These are phyloP conservation scores for Aspergillus intermedius DNA, from an alignment of 2,329 filamentous ascomycete species.

Conservation along the genomic window DNA sequence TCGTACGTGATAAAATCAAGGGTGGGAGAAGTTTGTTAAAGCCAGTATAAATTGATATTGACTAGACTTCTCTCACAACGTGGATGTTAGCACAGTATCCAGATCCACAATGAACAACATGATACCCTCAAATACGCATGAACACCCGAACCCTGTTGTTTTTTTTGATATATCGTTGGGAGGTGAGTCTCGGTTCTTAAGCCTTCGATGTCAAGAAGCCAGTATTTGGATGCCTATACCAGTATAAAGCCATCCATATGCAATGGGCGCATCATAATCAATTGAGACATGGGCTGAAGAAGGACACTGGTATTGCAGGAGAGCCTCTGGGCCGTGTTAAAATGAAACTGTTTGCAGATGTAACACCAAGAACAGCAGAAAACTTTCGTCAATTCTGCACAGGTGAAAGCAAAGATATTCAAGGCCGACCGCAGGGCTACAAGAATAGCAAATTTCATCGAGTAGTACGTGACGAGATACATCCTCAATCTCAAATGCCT, in stretches of 20 bases:
- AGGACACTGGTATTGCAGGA: slow-evolving; percentile 44
- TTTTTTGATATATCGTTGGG: neutral
- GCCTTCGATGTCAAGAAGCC: too few species aligned
- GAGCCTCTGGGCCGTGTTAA: slow-evolving; percentile 81
- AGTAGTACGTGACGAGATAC: slow-evolving; percentile 55
- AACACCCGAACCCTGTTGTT: neutral
- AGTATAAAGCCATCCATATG: too few species aligned
- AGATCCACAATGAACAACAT: neutral
- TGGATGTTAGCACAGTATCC: too few species aligned
- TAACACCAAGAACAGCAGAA: slow-evolving; percentile 81
- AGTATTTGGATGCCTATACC: too few species aligned
- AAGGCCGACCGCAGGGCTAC: slow-evolving; percentile 80
- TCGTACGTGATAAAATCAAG: too few species aligned
- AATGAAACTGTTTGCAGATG: slow-evolving; percentile 82
- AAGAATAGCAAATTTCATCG: slow-evolving; percentile 93
- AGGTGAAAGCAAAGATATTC: slow-evolving; percentile 74
- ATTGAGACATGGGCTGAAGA: neutral
- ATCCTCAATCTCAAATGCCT: neutral
- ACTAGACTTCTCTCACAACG: too few species aligned
- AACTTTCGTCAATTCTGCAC: slow-evolving; percentile 98
- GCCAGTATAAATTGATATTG: too few species aligned
- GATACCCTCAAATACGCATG: neutral
- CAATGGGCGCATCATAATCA: too few species aligned
- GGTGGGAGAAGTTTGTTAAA: too few species aligned
- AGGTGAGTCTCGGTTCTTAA: neutral